A percentile compares a stretch with the other conserved stretches of the same genome.
These are phyloP conservation scores for Lactifluus pinguis DNA, from an alignment of 768 basidiomycete genomes.

Conservation along the genomic window DNA sequence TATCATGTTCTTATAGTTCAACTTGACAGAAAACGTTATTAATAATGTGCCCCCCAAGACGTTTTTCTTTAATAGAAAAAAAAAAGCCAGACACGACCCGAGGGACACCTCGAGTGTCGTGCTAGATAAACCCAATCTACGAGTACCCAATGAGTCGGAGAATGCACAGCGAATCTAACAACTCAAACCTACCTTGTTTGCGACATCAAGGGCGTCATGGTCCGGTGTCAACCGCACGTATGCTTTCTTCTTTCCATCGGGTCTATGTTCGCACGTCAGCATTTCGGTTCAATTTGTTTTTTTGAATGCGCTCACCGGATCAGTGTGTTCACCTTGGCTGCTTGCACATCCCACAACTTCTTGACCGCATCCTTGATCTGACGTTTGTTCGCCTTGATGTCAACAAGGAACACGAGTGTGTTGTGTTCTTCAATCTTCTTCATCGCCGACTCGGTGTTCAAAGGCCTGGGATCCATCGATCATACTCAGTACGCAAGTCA, in stretches of 20 bases:
- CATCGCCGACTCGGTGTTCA: slow-evolving; percentile 97
- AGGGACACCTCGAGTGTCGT: neutral
- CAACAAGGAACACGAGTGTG: slow-evolving; percentile 97
- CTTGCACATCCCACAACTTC: slow-evolving; percentile 97
- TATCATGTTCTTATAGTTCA: neutral
- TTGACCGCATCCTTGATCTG: slow-evolving; percentile 99
- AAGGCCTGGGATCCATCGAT: slow-evolving; percentile 37
- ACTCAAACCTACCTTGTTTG: slow-evolving; percentile 70
- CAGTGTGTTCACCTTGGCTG: slow-evolving; percentile 94
- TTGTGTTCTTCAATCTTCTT: slow-evolving; percentile 99
- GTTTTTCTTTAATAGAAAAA: too few relatives aligned
- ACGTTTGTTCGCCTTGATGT: slow-evolving; percentile 92
- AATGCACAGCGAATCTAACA: neutral
- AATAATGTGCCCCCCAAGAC: too few relatives aligned
- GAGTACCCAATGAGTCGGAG: neutral
- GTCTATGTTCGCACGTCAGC: slow-evolving; percentile 36
- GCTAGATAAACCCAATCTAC: slow-evolving; percentile 91
- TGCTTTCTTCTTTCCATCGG: slow-evolving; percentile 99
- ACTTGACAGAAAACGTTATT: neutral
- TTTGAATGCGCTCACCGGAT: slow-evolving; percentile 59
- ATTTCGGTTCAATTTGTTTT: neutral
- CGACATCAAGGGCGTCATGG: slow-evolving; percentile 93
- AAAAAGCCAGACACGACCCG: neutral
- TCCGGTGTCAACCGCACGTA: slow-evolving; percentile 94
- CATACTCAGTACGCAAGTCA: neutral